Evolutionary conservation across 768 basidiomycete genomes (phyloP).

Genomic region (Boletus subparvulus): DNA sequence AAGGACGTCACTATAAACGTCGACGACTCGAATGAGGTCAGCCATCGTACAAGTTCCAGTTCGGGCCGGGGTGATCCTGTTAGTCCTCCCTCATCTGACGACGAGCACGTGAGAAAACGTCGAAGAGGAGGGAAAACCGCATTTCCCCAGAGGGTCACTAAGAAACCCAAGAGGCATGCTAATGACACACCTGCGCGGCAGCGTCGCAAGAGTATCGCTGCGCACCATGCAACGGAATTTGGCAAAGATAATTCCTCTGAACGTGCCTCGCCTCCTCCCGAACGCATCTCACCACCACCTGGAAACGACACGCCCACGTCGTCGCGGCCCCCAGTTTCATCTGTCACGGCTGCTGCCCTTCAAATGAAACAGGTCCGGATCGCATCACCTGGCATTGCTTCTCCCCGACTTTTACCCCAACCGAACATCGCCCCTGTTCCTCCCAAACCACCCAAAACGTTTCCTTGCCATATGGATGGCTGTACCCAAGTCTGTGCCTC

Average conservation of each 20-base stretch:
- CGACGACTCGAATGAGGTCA: not conserved
- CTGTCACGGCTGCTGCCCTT: slow-evolving; percentile 3
- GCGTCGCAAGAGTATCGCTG: not conserved
- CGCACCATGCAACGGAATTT: not conserved
- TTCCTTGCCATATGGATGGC: slow-evolving; percentile 22
- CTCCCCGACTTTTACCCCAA: slow-evolving; percentile 5
- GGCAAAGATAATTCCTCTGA: not conserved
- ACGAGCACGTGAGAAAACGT: slow-evolving; percentile 18
- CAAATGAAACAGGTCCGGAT: slow-evolving; percentile 16
- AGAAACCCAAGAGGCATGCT: slow-evolving; percentile 13
- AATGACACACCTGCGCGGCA: slow-evolving; percentile 11
- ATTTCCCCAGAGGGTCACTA: slow-evolving; percentile 1
- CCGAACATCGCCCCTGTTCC: not conserved
- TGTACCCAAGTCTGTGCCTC: slow-evolving; percentile 32
- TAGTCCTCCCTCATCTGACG: slow-evolving; percentile 2
- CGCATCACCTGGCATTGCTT: slow-evolving; percentile 10
- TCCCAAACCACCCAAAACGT: slow-evolving; percentile 17
- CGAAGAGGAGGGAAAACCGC: slow-evolving; percentile 7
- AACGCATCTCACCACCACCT: not conserved
- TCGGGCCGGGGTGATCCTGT: not conserved
- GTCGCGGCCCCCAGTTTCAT: slow-evolving; percentile 3
- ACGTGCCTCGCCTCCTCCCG: not conserved
- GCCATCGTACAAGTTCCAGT: not conserved
- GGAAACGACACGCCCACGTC: not conserved
- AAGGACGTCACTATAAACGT: not conserved